Evolutionary conservation across 2,329 filamentous ascomycete genomes (phyloP), one percentile per base, ranked within the genome.

Genomic region (Teratosphaeria nubilosa): DNA sequence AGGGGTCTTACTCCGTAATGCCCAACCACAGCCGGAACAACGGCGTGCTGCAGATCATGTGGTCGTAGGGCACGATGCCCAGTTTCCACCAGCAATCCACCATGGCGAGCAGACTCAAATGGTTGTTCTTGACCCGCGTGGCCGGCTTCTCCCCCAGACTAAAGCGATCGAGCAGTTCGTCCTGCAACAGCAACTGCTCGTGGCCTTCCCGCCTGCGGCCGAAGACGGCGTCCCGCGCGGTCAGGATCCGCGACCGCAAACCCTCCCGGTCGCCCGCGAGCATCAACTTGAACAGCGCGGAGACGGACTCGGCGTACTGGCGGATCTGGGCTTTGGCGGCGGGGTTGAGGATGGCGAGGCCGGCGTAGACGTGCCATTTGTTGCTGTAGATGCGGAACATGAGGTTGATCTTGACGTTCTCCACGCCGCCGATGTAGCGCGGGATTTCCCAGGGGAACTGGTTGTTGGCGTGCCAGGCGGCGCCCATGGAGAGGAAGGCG

Each of bases 341-440:
- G 0, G 94, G 94, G 72, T 99, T 99, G 59, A 99, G 82, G 69
- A 99, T 99, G 11, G 95, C 94, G 9, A 99, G 86, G 0, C 94
- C 94, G 22, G 94, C 94, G 73, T 99, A 99, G 59, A 99, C 94
- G 77, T 99, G 95, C 95, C 95, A 99, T 75, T 97, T 99, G 74
- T 96, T 95, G 60, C 87, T 86, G 77, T 97, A 99, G 76, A 99
- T 97, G 66, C 94, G 91, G 64, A 99, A 79, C 65, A 91, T 97
- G 65, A 97, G 86, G 76, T 99, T 99, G 78, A 97, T 96, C 77
- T 99, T 99, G 68, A 97, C 92, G 73, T 99, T 99, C 75, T 99
- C 94, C 68, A 99, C 95, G 56, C 94, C 95, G 59, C 94, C 94
- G 3, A 96, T 85, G 74, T 97, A 99, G 62, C 94, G 90, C n/a